A percentile compares a stretch with the other conserved stretches of the same genome.
Evolutionary conservation across 2,329 filamentous ascomycete genomes (phyloP).

Genomic region (Bipolaris oryzae): DNA sequence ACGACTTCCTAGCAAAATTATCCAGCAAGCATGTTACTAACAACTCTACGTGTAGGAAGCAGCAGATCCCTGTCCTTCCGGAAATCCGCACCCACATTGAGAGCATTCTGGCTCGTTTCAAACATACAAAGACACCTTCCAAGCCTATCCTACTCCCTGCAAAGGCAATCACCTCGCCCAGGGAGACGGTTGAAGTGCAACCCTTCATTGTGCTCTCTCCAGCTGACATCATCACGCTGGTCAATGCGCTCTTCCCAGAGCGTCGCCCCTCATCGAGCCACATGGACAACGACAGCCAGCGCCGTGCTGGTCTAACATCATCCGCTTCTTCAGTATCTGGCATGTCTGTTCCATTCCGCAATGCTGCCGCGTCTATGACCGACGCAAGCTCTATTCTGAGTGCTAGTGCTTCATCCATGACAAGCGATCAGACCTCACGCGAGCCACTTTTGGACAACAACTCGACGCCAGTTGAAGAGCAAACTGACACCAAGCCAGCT

Average conservation of each 20-base stretch:
- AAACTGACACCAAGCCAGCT: slow-evolving; percentile 56
- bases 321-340: slow-evolving; percentile 58
- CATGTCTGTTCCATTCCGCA: slow-evolving; percentile 57
- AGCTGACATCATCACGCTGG: slow-evolving; percentile 77
- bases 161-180: slow-evolving; percentile 72
- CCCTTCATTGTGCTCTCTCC: slow-evolving; percentile 81
- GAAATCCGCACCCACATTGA: slow-evolving; percentile 72
- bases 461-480: slow-evolving; percentile 33
- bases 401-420: slow-evolving; percentile 73
- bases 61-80: slow-evolving; percentile 67
- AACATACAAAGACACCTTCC: slow-evolving; percentile 49
- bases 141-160: slow-evolving; percentile 70
- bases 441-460: slow-evolving; percentile 64
- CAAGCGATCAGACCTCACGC: slow-evolving; percentile 72
- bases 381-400: slow-evolving; percentile 75
- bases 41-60: slow-evolving; percentile 52
- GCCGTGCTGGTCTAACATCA: slow-evolving; percentile 54
- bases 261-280: slow-evolving; percentile 66
- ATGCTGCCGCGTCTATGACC: slow-evolving; percentile 57
- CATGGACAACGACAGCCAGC: slow-evolving; percentile 52
- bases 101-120: slow-evolving; percentile 70
- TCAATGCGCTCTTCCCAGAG: slow-evolving; percentile 84
- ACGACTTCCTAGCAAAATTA: slow-evolving; percentile 46
- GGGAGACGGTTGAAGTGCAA: slow-evolving; percentile 78
- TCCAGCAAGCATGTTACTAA: slow-evolving; percentile 19